Percentiles rank a stretch among this genome's conserved stretches.
Conservation (phyloP, 257 asterid species). For the Sherardia arvensis region DNA sequence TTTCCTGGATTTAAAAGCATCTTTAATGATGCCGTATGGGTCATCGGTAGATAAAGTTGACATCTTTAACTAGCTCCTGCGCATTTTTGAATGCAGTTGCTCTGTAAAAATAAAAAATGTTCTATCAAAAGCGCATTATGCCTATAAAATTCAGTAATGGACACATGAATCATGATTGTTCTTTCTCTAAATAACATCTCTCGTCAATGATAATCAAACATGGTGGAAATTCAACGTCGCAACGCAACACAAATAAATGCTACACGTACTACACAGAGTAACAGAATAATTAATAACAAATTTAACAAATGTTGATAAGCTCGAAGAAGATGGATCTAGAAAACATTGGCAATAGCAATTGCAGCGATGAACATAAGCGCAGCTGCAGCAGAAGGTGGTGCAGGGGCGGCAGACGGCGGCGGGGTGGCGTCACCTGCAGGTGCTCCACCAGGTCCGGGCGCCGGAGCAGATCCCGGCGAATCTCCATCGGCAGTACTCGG, state of each 20-base stretch:
- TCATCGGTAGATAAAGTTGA: neutral
- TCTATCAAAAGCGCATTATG: neutral
- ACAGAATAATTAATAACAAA: neutral
- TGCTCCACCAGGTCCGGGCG: neutral
- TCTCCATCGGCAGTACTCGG: neutral
- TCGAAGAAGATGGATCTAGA: slow-evolving; percentile 4
- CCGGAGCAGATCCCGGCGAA: neutral
- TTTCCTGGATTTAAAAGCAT: neutral
- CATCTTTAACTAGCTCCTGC: neutral
- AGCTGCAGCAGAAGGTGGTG: neutral
- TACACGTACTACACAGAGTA: neutral
- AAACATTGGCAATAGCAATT: neutral
- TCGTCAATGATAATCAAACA: neutral
- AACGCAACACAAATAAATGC: neutral
- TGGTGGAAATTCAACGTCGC: neutral
- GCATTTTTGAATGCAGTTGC: neutral
- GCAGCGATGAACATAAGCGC: slow-evolving; percentile 4
- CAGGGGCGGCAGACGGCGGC: slow-evolving; percentile 2
- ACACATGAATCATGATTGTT: too few relatives aligned
- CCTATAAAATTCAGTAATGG: too few relatives aligned
- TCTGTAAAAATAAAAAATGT: too few relatives aligned
- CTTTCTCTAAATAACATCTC: neutral
- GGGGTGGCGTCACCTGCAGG: neutral
- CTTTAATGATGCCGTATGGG: neutral
- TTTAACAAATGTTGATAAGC: neutral